Conservation (phyloP, 192 early-diverging fungal genomes). For the Paraglomus occultum region DNA sequence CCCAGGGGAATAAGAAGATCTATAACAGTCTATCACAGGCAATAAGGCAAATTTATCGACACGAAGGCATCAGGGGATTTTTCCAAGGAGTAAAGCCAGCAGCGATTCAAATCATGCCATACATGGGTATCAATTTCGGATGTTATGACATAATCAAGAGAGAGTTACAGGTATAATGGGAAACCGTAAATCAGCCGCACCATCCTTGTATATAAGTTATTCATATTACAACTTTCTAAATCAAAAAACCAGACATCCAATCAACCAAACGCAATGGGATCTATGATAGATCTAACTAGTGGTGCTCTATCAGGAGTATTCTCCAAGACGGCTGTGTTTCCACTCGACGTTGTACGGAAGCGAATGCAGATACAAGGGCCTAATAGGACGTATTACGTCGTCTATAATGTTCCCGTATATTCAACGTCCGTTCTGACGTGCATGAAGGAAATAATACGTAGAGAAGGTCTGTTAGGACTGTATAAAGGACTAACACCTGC, state of each 20-base stretch:
- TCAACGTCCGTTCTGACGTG: conserved; percentile 54
- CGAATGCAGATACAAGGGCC: conserved; percentile 60
- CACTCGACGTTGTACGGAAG: conserved; percentile 84
- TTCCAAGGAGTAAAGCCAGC: conserved; percentile 84
- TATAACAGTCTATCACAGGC: conserved; percentile 69
- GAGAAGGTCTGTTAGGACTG: conserved; percentile 80
- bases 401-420: conserved; percentile 66
- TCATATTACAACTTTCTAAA: background rate
- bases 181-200: background rate
- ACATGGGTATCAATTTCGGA: conserved; percentile 92
- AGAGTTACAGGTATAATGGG: conserved; percentile 36
- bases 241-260: background rate
- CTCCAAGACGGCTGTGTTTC: conserved; percentile 85
- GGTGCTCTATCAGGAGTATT: conserved; percentile 81
- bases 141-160: conserved; percentile 64
- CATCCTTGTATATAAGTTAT: background rate
- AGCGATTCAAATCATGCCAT: conserved; percentile 87
- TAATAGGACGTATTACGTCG: conserved; percentile 53
- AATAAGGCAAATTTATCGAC: conserved; percentile 56
- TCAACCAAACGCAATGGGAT: conserved; percentile 19
- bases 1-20: conserved; percentile 66
- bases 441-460: conserved; percentile 59
- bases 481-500: conserved; percentile 88
- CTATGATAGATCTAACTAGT: conserved; percentile 58
- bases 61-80: conserved; percentile 81